Evolutionary conservation across 306 rosid species (phyloP).

Genomic region (Psophocarpus tetragonolobus): DNA sequence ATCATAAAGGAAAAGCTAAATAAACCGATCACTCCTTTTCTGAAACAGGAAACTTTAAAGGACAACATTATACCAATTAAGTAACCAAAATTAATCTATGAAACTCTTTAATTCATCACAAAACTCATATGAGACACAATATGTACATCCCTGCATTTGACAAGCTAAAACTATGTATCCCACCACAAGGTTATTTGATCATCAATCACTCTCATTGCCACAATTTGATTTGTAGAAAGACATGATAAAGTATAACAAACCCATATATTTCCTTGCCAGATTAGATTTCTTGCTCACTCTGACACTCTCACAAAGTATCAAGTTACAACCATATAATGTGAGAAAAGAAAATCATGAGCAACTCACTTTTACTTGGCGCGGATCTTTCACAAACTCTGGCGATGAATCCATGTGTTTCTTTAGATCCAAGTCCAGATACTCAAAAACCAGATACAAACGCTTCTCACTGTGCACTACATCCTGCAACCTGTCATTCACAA

Average conservation of each 20-base stretch:
- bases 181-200: constrained; percentile 1
- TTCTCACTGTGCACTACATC: constrained; percentile 94
- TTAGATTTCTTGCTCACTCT: neutral
- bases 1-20: neutral
- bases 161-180: constrained; percentile 9
- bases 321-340: neutral
- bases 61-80: neutral
- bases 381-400: constrained; percentile 88
- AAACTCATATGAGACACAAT: neutral
- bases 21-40: constrained; percentile 1
- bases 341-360: constrained; percentile 6
- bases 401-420: constrained; percentile 98
- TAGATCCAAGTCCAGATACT: constrained; percentile 95
- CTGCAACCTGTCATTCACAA: constrained; percentile 67
- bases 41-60: neutral
- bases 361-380: constrained; percentile 81
- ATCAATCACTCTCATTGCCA: neutral
- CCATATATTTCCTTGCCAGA: neutral
- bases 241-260: constrained; percentile 1
- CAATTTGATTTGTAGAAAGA: constrained; percentile 5
- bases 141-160: neutral
- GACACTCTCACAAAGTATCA: neutral
- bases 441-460: constrained; percentile 92
- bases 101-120: neutral
- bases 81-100: neutral